These are phyloP conservation scores for Pythium aphanidermatum DNA, from an alignment of 352 stramenopile species.

Conservation along the genomic window DNA sequence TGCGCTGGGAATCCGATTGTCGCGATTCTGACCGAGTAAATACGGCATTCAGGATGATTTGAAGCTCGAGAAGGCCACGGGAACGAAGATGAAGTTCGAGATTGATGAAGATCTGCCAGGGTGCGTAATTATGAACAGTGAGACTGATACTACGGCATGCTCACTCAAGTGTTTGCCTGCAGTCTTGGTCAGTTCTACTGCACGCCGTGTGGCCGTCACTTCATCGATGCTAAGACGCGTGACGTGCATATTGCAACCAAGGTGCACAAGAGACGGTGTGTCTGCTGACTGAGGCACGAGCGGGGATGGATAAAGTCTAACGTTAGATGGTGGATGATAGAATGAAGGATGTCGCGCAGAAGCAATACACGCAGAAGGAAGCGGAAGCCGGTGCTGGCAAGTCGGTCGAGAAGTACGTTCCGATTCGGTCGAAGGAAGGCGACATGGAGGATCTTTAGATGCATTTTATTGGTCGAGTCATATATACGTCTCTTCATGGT, in stretches of 20 bases:
- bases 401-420: constrained; percentile 64
- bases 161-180: too few species aligned
- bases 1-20: too few species aligned
- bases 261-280: constrained; percentile 78
- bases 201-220: constrained; percentile 80
- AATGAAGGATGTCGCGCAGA: constrained; percentile 86
- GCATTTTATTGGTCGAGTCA: constrained; percentile 3
- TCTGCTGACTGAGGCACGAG: too few species aligned
- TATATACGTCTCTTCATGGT: constrained; percentile 11
- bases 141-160: background rate
- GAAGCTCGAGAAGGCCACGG: constrained; percentile 44
- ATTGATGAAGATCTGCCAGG: constrained; percentile 81
- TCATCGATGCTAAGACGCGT: constrained; percentile 75
- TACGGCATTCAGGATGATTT: constrained; percentile 84
- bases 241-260: constrained; percentile 80
- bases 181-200: constrained; percentile 86
- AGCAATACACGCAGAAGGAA: constrained; percentile 87
- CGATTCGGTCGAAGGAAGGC: constrained; percentile 33
- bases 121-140: too few species aligned
- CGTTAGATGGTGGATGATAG: too few species aligned
- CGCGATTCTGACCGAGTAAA: too few species aligned
- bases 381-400: constrained; percentile 68
- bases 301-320: too few species aligned
- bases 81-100: constrained; percentile 61
- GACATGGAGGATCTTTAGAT: constrained; percentile 67